Base-by-base conservation (phyloP, 1,139 yeast genomes). In the Scheffersomyces quercinus region DNA sequence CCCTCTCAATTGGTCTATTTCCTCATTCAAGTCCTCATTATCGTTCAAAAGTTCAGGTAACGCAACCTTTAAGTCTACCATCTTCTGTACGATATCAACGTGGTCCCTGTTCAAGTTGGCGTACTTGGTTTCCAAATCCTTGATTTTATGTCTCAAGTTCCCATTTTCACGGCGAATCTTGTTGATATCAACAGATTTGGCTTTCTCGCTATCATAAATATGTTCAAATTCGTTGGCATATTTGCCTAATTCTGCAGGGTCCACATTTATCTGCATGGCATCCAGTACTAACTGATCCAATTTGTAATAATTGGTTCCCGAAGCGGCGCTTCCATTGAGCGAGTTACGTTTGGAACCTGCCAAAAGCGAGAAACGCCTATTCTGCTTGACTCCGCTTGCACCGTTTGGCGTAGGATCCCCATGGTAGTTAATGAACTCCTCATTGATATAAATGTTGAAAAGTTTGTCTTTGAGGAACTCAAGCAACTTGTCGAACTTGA, bases 101-200 rank as follows among this genome's bases (percentile, higher is more conserved):
- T 93, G 97, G 58, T 91, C 97, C 47, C 82, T 77, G 56, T 88
- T 90, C 47, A 93, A 70, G 8, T 73, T 67, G 1, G 88, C 81
- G 54, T 85, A 84, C 34, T 83, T 79, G 28, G 82, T 73, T 63
- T 93, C 97, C 40, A 90, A 70, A 43, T 81, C 78, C 54, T 88
- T 79, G 47, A 91, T 86, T 52, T 86, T 86, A 51, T 82, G 80
- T 37, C 90, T 81, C 45, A 93, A 70, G 49, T 81, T 79, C 20
- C 90, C 88, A 63, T 91, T 93, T 45, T 81, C 73, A 5, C 77
- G 64, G 45, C 85, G 75, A 44, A 88, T 62, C 16, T 75, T 68
- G 47, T 85, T 90, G 41, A 88, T 81, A 55, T 90, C 95, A 37
- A 78, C 82, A 16, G 79, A 74, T 49, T 90, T 81, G 47, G 83